Base-by-base conservation (phyloP, 768 basidiomycete species). In the Calocera viscosa region DNA sequence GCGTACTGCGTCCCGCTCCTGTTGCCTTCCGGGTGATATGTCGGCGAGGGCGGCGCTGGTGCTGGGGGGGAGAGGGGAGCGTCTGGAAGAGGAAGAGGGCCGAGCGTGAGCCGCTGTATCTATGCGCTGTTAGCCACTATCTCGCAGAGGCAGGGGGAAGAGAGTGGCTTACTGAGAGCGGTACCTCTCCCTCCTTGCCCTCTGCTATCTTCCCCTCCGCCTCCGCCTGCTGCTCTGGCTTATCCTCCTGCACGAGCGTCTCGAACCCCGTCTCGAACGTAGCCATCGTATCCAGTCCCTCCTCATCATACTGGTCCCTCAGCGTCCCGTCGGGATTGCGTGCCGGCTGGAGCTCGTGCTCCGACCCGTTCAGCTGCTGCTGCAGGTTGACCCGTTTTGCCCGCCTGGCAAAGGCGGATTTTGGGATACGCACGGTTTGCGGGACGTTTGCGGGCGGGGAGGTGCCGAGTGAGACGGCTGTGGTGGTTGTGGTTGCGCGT, bases 211-310 rank as follows among this genome's bases (percentile, higher is more conserved):
- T 47, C 19, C 8, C 43, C 43, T 47, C 43, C 43, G 8, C 43
- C 53, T 60, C 30, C 24, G 5, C 26, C 53, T 60, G 14, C 24
- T 2, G 14, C 14, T 22, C 26, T 26, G 14, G 14, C 26, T 11
- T 12, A 5, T 60, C 22, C 53, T 60, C 53, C 53, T 22, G 14
- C 24, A 60, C 53, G 22, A 60, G 53, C 53, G 53, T 60, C 8
- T 60, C 53, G 26, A 60, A n/a, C n/a, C n/a, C 53, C 24, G 53
- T 60, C 53, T 60, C 53, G 26, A 26, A 60, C 2, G 53, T 60
- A 16, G 26, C 53, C 53, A 60, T 60, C 11, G 53, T 60, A 10
- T 60, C 53, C 7, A 60, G 30, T 2, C 53, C 53, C 53, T 60
- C 53, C 30, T 60, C 53, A 32, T 60, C 53, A 12, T 22, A 60